A percentile compares a stretch with the other conserved stretches of the same genome.
Evolutionary conservation across 768 basidiomycete species (phyloP).

Genomic region (Pleurotus platypus): DNA sequence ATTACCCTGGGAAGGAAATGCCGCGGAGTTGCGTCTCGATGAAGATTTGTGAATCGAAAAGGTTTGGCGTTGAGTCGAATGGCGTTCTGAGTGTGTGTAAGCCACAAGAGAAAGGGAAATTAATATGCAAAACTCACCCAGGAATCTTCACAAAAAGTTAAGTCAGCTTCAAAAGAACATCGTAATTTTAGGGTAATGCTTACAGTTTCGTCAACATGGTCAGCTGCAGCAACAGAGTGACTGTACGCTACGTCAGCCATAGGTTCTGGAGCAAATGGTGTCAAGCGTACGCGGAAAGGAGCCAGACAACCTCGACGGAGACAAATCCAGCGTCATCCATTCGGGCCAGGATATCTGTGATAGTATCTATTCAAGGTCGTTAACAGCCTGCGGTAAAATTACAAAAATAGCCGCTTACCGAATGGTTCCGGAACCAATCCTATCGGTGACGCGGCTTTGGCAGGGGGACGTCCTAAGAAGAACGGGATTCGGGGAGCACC

Average conservation of each 20-base stretch:
- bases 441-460: conserved; percentile 27
- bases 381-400: background rate
- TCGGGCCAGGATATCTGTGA: conserved; percentile 9
- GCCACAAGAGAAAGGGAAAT: background rate
- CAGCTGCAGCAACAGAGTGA: conserved; percentile 16
- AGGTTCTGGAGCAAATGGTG: background rate
- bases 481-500: conserved; percentile 41
- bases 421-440: conserved; percentile 25
- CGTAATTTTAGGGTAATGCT: background rate
- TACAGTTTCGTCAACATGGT: conserved; percentile 16
- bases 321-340: conserved; percentile 32
- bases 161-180: background rate
- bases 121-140: background rate
- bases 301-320: conserved; percentile 29
- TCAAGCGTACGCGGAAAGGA: conserved; percentile 27
- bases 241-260: conserved; percentile 1
- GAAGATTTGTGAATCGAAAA: conserved; percentile 44
- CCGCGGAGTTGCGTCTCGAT: conserved; percentile 44
- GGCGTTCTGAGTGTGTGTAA: conserved; percentile 23
- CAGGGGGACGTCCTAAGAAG: conserved; percentile 32
- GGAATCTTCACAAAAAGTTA: background rate
- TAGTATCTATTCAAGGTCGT: background rate
- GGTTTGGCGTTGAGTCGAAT: conserved; percentile 41
- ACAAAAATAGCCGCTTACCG: conserved; percentile 1
- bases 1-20: conserved; percentile 36